phyloP scores from a whole-genome alignment of 805 yeast genomes.

The Hanseniaspora occidentalis region DNA sequence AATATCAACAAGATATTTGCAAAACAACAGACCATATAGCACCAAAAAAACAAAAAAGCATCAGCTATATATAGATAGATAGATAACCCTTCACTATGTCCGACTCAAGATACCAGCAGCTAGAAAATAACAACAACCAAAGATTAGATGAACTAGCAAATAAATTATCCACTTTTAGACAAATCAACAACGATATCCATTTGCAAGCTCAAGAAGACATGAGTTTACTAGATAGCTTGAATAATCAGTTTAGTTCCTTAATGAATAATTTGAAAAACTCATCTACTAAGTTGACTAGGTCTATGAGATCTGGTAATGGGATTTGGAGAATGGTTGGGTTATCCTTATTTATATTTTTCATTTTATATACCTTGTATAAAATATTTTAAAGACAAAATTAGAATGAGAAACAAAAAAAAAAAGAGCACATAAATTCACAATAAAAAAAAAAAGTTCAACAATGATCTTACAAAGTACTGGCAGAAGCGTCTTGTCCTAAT shows the following conservation, averaged over 20 bases:
- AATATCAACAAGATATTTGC: background rate
- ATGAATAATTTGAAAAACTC: slow-evolving; percentile 38
- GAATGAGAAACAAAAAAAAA: background rate
- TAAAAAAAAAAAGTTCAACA: slow-evolving; percentile 1
- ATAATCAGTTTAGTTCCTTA: slow-evolving; percentile 39
- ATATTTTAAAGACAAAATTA: slow-evolving; percentile 24
- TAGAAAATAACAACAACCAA: slow-evolving; percentile 36
- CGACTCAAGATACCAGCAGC: slow-evolving; percentile 18
- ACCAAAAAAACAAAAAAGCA: background rate
- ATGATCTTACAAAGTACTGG: slow-evolving; percentile 5
- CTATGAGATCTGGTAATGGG: slow-evolving; percentile 46
- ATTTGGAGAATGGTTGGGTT: slow-evolving; percentile 47
- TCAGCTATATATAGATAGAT: background rate
- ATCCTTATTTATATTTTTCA: slow-evolving; percentile 40
- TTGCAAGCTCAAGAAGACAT: slow-evolving; percentile 46
- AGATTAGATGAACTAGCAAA: slow-evolving; percentile 51
- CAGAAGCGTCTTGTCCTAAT: slow-evolving; percentile 66
- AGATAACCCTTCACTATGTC: slow-evolving; percentile 9
- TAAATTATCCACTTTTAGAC: slow-evolving; percentile 51
- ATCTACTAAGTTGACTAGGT: slow-evolving; percentile 39
- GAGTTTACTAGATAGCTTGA: slow-evolving; percentile 29
- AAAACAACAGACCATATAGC: background rate
- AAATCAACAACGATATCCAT: slow-evolving; percentile 57
- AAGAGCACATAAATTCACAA: background rate
- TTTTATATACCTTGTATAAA: slow-evolving; percentile 43